Evolutionary conservation across 2,329 filamentous ascomycete species (phyloP).

Genomic region (Trichoderma endophyticum): DNA sequence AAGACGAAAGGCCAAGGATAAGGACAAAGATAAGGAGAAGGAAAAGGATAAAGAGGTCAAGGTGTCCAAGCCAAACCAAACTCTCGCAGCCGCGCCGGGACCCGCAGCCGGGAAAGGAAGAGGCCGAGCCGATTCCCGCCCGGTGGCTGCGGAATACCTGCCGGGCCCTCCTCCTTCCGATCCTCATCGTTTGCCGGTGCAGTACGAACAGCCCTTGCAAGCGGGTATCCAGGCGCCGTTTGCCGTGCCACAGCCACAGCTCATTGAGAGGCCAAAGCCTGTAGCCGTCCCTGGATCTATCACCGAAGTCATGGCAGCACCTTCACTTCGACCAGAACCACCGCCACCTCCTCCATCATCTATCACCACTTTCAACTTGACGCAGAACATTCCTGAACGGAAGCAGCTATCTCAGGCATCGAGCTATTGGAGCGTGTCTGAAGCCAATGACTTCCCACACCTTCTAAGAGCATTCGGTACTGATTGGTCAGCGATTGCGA

Average conservation of each 20-base stretch:
- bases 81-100: constrained; percentile 46
- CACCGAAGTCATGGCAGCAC: constrained; percentile 55
- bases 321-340: constrained; percentile 54
- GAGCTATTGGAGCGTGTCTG: constrained; percentile 85
- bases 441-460: constrained; percentile 72
- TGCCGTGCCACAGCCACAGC: constrained; percentile 30
- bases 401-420: constrained; percentile 60
- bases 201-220: constrained; percentile 43
- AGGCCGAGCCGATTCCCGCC: constrained; percentile 55
- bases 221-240: constrained; percentile 43
- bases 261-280: constrained; percentile 37
- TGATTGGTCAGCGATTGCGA: constrained; percentile 72
- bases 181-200: constrained; percentile 38
- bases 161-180: constrained; percentile 39
- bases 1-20: constrained; percentile 41
- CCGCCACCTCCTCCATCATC: constrained; percentile 46
- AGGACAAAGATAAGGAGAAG: constrained; percentile 30
- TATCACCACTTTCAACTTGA: constrained; percentile 50
- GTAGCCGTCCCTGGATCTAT: constrained; percentile 39
- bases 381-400: constrained; percentile 43
- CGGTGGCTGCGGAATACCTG: constrained; percentile 40
- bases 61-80: constrained; percentile 39
- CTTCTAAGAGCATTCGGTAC: constrained; percentile 73
- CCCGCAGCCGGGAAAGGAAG: constrained; percentile 43
- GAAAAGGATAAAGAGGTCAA: constrained; percentile 29